Base-by-base conservation (phyloP, 2,329 filamentous ascomycete species). In the Westerdykella ornata region DNA sequence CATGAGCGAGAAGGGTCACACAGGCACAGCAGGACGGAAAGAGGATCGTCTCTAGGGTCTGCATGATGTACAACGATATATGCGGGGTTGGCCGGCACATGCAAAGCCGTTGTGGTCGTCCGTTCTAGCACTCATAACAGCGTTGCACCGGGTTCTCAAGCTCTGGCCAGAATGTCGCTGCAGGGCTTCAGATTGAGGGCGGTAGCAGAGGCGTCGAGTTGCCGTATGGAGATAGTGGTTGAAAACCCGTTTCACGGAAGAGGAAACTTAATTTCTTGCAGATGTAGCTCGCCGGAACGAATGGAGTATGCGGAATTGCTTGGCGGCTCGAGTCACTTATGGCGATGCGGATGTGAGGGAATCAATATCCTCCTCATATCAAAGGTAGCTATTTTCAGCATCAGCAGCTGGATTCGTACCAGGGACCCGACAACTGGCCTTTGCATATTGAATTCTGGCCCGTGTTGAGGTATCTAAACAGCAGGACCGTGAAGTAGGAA, bases 361-460 rank as follows among this genome's bases (percentile, higher is more conserved):
- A 13, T 34, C 45, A 42, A 49, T 45, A 48, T 35, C 42, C 40
- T 28, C 5, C 42, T 47, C 48, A 52, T 54, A 37, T 49, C 38
- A 14, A 26, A 26, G 17, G 40, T 26, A 15, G 38, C 44, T 49
- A 50, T 52, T 54, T 53, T 45, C 37, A 45, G 49, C 28, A 35
- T 22, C 40, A 47, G 41, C 14, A 43, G 35, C 43, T 44, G 33
- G 39, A 35, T 31, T 38, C 6, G 41, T 41, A 37, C 37, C 40
- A 26, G 9, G 34, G 48, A 49, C 46, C 45, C 46, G 49, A 33
- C 31, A 15, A 43, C 20, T 26, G 38, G 19, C 37, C 15, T 32
- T 33, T 16, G 14, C 45, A 48, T 45, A 48, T 48, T 48, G 45
- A 35, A n/a, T 17, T 22, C 20, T 40, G 22, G 29, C 28, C 32